Conservation (phyloP, 129 eudicot genomes). For the Helianthus tuberosus region DNA sequence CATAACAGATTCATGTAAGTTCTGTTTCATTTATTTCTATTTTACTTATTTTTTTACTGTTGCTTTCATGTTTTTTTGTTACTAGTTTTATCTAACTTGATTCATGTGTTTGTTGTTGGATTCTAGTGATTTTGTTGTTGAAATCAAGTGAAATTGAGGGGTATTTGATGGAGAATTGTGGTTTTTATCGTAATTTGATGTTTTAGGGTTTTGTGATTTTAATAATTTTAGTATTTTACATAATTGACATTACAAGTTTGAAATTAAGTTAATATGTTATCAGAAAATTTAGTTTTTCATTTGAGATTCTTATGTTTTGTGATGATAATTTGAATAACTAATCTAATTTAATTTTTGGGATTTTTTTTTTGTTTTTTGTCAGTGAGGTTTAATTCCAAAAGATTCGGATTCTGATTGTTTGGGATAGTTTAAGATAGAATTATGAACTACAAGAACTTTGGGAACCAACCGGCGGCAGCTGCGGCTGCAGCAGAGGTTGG, state of each 20-base stretch:
- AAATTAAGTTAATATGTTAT: neutral
- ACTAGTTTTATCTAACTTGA: neutral
- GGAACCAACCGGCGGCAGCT: slow-evolving; percentile 52
- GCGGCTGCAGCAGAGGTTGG: slow-evolving; percentile 6
- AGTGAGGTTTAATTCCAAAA: slow-evolving; percentile 1
- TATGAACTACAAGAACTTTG: slow-evolving; percentile 67
- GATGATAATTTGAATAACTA: neutral
- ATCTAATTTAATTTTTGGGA: no score
- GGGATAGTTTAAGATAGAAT: slow-evolving; percentile 9
- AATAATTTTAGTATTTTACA: neutral
- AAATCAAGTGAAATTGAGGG: neutral
- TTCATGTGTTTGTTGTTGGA: neutral
- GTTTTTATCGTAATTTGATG: neutral
- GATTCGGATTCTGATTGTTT: neutral
- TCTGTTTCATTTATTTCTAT: neutral
- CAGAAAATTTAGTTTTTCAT: neutral
- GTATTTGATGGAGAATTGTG: neutral
- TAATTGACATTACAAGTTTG: neutral
- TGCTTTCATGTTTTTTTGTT: neutral
- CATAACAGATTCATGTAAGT: slow-evolving; percentile 18
- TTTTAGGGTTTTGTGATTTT: slow-evolving; percentile 21
- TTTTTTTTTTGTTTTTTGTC: slow-evolving; percentile 6
- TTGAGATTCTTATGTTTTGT: neutral
- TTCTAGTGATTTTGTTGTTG: neutral
- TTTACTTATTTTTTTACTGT: neutral